A percentile compares a stretch with the other conserved stretches of the same genome.
Evolutionary conservation across 208 protist species (phyloP).

Genomic region (Trypanosoma congolense): DNA sequence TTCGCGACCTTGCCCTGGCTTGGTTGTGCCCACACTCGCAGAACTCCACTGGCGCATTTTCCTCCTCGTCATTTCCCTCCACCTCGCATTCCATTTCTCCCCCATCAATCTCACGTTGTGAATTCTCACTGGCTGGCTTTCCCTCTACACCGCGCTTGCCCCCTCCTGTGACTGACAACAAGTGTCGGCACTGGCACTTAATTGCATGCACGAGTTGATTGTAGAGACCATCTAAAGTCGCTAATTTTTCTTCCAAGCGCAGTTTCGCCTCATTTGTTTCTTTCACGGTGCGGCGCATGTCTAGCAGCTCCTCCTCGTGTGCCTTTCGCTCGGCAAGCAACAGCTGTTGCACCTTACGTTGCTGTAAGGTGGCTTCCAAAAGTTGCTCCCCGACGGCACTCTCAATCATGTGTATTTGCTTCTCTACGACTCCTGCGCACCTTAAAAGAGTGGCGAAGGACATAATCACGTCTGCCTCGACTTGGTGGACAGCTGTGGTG

Average conservation of each 20-base stretch:
- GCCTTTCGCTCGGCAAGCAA: background rate
- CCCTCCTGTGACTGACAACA: background rate
- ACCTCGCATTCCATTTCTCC: too few species aligned
- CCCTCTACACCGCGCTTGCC: too few species aligned
- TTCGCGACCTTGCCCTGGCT: too few species aligned
- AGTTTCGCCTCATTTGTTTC: background rate
- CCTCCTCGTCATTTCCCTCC: too few species aligned
- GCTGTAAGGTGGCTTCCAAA: background rate
- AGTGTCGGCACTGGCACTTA: constrained; percentile 15
- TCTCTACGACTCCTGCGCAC: background rate
- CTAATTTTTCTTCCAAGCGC: constrained; percentile 4
- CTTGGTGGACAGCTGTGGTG: too few species aligned
- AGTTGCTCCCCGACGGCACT: background rate
- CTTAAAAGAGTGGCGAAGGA: background rate
- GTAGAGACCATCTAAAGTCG: background rate
- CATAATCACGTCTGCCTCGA: background rate
- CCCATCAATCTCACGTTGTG: background rate
- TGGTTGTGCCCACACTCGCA: too few species aligned
- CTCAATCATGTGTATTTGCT: background rate
- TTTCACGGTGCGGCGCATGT: background rate
- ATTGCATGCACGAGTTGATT: constrained; percentile 2
- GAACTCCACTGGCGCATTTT: too few species aligned
- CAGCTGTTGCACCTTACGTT: constrained; percentile 8
- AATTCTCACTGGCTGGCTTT: background rate
- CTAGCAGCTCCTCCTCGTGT: constrained; percentile 5